Evolutionary conservation across 352 stramenopile genomes (phyloP).

Genomic region (Pythium dissimile): DNA sequence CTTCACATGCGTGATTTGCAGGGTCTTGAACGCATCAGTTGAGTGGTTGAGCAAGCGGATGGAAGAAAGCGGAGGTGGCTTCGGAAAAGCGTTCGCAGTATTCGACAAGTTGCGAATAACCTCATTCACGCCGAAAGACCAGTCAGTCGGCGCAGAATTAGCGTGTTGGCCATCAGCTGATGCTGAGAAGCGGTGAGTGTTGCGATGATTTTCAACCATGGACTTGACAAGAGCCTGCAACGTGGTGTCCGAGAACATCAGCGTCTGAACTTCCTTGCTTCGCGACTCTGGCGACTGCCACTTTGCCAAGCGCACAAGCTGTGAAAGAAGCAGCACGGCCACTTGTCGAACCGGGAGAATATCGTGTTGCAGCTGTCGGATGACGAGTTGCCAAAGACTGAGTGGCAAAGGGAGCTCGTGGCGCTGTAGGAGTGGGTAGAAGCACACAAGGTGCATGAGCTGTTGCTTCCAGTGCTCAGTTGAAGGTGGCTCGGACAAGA

Average conservation of each 20-base stretch:
- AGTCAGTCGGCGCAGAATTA: slow-evolving; percentile 60
- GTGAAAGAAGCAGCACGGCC: slow-evolving; percentile 43
- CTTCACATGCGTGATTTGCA: slow-evolving; percentile 36
- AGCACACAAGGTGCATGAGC: slow-evolving; percentile 62
- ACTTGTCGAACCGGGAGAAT: slow-evolving; percentile 64
- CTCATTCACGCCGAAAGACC: slow-evolving; percentile 73
- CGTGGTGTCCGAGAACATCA: slow-evolving; percentile 48
- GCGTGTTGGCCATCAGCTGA: slow-evolving; percentile 70
- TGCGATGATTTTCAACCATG: slow-evolving; percentile 62
- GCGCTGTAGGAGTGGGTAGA: slow-evolving; percentile 60
- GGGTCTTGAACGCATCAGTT: slow-evolving; percentile 30
- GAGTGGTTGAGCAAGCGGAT: slow-evolving; percentile 55
- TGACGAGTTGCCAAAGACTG: slow-evolving; percentile 46
- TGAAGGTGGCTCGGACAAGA: slow-evolving; percentile 33
- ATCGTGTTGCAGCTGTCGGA: slow-evolving; percentile 50
- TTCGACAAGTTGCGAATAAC: slow-evolving; percentile 50
- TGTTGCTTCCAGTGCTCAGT: slow-evolving; percentile 76
- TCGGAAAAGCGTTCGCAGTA: slow-evolving; percentile 41
- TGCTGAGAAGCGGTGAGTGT: slow-evolving; percentile 48
- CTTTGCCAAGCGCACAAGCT: slow-evolving; percentile 52
- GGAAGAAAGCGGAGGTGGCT: slow-evolving; percentile 43
- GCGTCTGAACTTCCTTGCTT: slow-evolving; percentile 12
- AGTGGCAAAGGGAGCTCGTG: slow-evolving; percentile 37
- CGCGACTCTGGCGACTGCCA: neutral
- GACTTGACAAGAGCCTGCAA: slow-evolving; percentile 37